phyloP scores from a whole-genome alignment of 345 rosid genomes.

The Erysimum cheiranthoides region DNA sequence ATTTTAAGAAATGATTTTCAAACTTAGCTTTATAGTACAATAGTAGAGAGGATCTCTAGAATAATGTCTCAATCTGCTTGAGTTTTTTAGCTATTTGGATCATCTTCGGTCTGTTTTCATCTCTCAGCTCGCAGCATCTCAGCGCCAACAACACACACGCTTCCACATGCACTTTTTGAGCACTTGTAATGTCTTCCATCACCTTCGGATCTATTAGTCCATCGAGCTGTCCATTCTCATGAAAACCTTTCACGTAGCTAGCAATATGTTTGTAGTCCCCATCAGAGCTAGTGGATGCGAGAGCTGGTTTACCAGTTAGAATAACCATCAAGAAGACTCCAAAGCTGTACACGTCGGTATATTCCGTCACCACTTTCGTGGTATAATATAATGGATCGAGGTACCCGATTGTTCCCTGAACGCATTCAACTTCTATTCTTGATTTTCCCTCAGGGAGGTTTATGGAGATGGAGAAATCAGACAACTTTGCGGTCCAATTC shows the following conservation, averaged over 20 bases:
- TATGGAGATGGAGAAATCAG: not conserved
- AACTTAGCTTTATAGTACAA: not conserved
- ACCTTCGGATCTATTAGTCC: not conserved
- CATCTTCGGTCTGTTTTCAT: constrained; percentile 1
- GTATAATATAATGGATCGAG: not conserved
- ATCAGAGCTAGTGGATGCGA: not conserved
- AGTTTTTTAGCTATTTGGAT: not conserved
- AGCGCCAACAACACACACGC: not conserved
- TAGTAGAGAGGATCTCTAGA: not conserved
- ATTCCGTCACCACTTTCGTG: not conserved
- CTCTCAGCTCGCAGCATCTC: not conserved
- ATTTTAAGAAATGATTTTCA: not conserved
- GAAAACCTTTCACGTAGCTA: not conserved
- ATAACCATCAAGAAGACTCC: constrained; percentile 1
- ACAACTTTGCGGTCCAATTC: constrained; percentile 13
- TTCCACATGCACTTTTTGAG: not conserved
- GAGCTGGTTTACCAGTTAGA: not conserved
- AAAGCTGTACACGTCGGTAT: not conserved
- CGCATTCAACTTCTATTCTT: not conserved
- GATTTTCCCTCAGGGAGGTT: not conserved
- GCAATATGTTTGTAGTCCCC: not conserved
- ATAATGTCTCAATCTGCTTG: not conserved
- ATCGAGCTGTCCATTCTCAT: not conserved
- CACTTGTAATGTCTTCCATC: not conserved
- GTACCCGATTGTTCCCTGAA: constrained; percentile 3